Base-by-base conservation (phyloP, 805 yeast genomes). In the Candida sonorensis region DNA sequence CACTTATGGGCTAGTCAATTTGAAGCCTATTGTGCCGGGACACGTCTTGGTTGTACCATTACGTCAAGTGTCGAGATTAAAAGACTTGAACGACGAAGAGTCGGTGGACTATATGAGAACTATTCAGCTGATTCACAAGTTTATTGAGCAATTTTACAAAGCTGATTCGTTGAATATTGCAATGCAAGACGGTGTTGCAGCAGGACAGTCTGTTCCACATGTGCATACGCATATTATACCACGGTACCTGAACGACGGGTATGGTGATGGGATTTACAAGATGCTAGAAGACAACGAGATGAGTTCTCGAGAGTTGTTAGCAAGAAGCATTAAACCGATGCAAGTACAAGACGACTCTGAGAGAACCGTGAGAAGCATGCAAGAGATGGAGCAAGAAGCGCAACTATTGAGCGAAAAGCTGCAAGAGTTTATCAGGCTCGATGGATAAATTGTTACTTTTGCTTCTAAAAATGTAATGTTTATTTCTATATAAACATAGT, bases 191-290 rank as follows among this genome's bases (percentile, higher is more conserved):
- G 98, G 98, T 0, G 83, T 87, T 0, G 86, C 86, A 30, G 90
- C 97, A 1, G 98, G 98, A 4, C 98, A 92, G 53, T 75, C 88
- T n/a, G 79, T 92, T 2, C 95, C 97, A 5, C 98, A 92, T 57
- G 67, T 90, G 18, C 98, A 92, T 55, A 81, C 95, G 14, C 99
- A 92, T 54, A 61, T 92, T 13, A 87, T 92, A 14, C 99, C 99
- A 6, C 67, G 99, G 25, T 77, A 69, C 52, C 57, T 75, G 29
- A 62, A 63, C 4, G 79, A 81, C 47, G 61, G 61, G 1, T 61
- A 53, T 26, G 86, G 86, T 1, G 95, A 85, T 52, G 77, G 73
- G 24, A 69, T 92, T 19, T 86, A 92, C 53, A 62, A 61, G n/a
- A 57, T 66, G 44, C 53, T 92, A 31, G 87, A 85, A 37, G 48